Evolutionary conservation across 352 stramenopile genomes (phyloP), one percentile per base, ranked within the genome.

Genomic region (Globisporangium cylindrosporum): DNA sequence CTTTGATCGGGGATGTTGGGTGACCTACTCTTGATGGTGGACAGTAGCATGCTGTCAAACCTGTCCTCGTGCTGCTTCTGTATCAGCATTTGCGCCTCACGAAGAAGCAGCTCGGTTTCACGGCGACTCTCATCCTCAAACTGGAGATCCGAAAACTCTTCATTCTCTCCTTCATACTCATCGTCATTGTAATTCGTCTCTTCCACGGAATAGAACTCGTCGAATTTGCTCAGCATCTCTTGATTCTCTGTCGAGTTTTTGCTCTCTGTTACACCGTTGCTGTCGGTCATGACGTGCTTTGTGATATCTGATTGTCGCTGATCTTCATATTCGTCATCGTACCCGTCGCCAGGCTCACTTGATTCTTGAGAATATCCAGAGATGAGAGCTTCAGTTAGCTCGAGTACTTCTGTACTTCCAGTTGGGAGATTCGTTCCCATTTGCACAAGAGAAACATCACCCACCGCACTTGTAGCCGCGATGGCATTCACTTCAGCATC

Each of bases 11-110:
- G 27, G 25, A 60, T 60, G 8, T 60, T 20, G 15, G 55, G 55
- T 3, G 55, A 61, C 20, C 46, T 29, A 27, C 29, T 46, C 29
- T 46, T 46, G 55, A 29, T 1, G 8, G 18, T 29, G 2, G 9
- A 3, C 14, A 58, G 60, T 1, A 32, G 46, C 60, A n/a, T 20
- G 12, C 25, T n/a, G 10, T 59, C 43, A 12, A 3, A 32, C 36
- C 48, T 68, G 18, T 29, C 8, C 4, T 49, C 34, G 18, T 67
- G 67, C 24, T 79, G 70, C 24, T 66, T 64, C 43, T 71, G 53
- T 43, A 89, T 72, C 10, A 89, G 41, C 32, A 59, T 46, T 2
- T 78, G 70, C 9, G 73, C 72, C 75, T 90, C 80, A 3, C 74
- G 64, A 6, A 87, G 72, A 57, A 88, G 64, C 5, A 57, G 59